phyloP scores from a whole-genome alignment of 768 basidiomycete genomes.

The Austroboletus eburneus region DNA sequence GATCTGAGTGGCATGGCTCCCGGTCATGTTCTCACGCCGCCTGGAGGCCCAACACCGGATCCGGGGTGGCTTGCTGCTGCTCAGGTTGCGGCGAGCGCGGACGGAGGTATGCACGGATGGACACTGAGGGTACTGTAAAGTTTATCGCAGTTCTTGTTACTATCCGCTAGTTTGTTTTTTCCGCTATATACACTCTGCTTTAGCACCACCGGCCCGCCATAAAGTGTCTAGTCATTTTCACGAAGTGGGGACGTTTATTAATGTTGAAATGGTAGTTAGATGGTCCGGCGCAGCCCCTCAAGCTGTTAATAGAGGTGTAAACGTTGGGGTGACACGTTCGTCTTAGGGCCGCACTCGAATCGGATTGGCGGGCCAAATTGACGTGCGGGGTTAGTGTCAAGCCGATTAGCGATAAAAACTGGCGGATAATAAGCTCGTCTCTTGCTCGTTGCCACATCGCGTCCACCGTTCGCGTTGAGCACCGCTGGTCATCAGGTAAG shows the following conservation, averaged over 20 bases:
- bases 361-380: slow-evolving; percentile 10
- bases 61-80: slow-evolving; percentile 72
- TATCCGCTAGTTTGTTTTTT: slow-evolving; percentile 25
- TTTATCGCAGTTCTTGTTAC: slow-evolving; percentile 18
- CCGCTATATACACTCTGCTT: slow-evolving; percentile 25
- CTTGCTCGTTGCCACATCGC: slow-evolving; percentile 8
- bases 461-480: slow-evolving; percentile 8
- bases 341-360: slow-evolving; percentile 9
- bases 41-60: slow-evolving; percentile 45
- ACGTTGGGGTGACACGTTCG: slow-evolving; percentile 27
- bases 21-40: slow-evolving; percentile 43
- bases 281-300: too few relatives aligned
- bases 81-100: slow-evolving; percentile 61
- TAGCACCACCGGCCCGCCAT: too few relatives aligned
- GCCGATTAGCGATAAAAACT: too few relatives aligned
- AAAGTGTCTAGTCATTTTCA: too few relatives aligned
- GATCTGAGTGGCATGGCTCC: slow-evolving; percentile 51
- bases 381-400: neutral
- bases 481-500: slow-evolving; percentile 20
- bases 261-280: too few relatives aligned
- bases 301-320: too few relatives aligned
- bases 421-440: neutral
- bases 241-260: too few relatives aligned
- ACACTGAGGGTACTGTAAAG: slow-evolving; percentile 72
- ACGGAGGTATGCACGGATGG: slow-evolving; percentile 72